These are phyloP conservation scores for Pezicula rhizophila DNA, from an alignment of 2,329 filamentous ascomycete species.

Conservation along the genomic window DNA sequence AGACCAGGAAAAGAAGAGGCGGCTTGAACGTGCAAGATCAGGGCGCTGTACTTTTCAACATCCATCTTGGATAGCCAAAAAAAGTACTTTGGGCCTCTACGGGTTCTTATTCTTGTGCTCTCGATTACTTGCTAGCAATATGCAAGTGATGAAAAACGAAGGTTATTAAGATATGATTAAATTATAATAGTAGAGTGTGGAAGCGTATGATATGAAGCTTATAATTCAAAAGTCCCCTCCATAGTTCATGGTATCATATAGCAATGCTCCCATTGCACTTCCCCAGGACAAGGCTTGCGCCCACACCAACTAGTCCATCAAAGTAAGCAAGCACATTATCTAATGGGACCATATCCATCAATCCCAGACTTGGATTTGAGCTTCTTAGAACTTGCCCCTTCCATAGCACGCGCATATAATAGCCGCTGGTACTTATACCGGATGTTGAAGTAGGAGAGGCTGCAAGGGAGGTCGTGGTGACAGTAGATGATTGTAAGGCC, in stretches of 20 bases:
- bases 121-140: too few relatives aligned
- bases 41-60: too few relatives aligned
- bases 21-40: too few relatives aligned
- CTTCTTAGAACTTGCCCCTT: conserved; percentile 61
- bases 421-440: conserved; percentile 19
- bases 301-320: conserved; percentile 59
- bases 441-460: conserved; percentile 7
- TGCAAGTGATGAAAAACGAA: too few relatives aligned
- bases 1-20: too few relatives aligned
- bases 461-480: conserved; percentile 1
- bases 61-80: too few relatives aligned
- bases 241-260: background rate
- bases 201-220: too few relatives aligned
- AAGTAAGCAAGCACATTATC: conserved; percentile 63
- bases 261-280: conserved; percentile 23
- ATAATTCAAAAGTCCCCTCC: too few relatives aligned
- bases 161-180: too few relatives aligned
- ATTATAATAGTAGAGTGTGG: too few relatives aligned
- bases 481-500: conserved; percentile 11
- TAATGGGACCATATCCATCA: conserved; percentile 65
- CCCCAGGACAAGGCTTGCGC: conserved; percentile 37
- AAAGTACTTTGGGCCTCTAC: too few relatives aligned
- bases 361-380: conserved; percentile 61
- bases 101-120: too few relatives aligned
- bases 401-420: conserved; percentile 64